Percentiles rank a stretch among this genome's conserved stretches.
Evolutionary conservation across 805 yeast genomes (phyloP).

Genomic region (Hanseniaspora mollemarum): DNA sequence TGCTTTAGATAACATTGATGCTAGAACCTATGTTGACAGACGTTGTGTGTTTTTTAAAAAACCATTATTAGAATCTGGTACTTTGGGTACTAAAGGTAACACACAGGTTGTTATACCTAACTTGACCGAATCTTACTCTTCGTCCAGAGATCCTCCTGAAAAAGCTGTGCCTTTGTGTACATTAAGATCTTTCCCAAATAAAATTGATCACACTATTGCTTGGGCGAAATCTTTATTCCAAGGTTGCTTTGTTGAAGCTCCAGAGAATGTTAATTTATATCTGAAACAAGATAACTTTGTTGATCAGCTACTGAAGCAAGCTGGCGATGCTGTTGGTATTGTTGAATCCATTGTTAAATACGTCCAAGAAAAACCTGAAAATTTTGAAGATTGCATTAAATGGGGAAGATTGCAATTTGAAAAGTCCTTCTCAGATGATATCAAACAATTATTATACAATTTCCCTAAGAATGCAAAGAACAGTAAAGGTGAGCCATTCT

Average conservation of each 20-base stretch:
- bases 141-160: slow-evolving; percentile 98
- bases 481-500: slow-evolving; percentile 81
- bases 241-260: slow-evolving; percentile 81
- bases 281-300: slow-evolving; percentile 85
- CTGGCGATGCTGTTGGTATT: slow-evolving; percentile 81
- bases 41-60: slow-evolving; percentile 88
- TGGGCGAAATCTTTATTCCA: slow-evolving; percentile 96
- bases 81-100: slow-evolving; percentile 96
- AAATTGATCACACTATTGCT: slow-evolving; percentile 97
- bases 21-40: slow-evolving; percentile 94
- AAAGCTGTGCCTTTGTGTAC: slow-evolving; percentile 96
- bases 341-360: slow-evolving; percentile 68
- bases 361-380: slow-evolving; percentile 70
- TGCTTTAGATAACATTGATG: slow-evolving; percentile 95
- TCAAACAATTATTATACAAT: slow-evolving; percentile 78
- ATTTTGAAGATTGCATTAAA: slow-evolving; percentile 82
- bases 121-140: slow-evolving; percentile 88
- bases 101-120: slow-evolving; percentile 92
- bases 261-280: slow-evolving; percentile 85
- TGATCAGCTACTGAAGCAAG: slow-evolving; percentile 80
- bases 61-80: slow-evolving; percentile 90
- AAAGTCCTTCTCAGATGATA: slow-evolving; percentile 71
- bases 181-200: slow-evolving; percentile 91
- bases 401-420: slow-evolving; percentile 94
- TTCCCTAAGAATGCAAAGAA: slow-evolving; percentile 92